Evolutionary conservation across 2,329 filamentous ascomycete species (phyloP), one percentile per base, ranked within the genome.

Genomic region (Epichloe scottii): DNA sequence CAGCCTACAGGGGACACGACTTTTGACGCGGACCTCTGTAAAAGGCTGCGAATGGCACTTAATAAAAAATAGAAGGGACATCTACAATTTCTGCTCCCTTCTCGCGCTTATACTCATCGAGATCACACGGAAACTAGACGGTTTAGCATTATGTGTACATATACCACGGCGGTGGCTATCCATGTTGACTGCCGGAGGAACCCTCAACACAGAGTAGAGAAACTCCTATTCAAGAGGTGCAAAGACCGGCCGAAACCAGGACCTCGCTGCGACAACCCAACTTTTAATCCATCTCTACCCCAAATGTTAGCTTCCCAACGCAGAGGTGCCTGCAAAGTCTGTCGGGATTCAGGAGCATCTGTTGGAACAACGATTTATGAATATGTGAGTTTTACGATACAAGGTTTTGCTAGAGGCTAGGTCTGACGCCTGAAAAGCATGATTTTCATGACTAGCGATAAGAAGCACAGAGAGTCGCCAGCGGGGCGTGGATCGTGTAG

Each of bases 361-460:
- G 49, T 47, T n/a, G 49, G 38, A 21, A 51, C 43, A 2, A 47
- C 37, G 11, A 47, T 51, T 30, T 51, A 51, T 3, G 44, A 51
- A 21, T 21, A 51, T 41, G 43, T 51, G 39, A 41, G 39, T 39
- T 33, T 40, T 12, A 3, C 23, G 15, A 17, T 30, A 10, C 4
- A 3, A 30, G 6, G 12, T 40, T 40, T 4, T 19, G 1, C n/a
- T 10, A 2, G 8, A 37, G n/a, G 14, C 34, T 23, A 1, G 30
- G n/a, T 17, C n/a, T 23, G 33, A 49, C 23, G 0, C 10, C 17
- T 11, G 30, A 37, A 23, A n/a, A 49, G 47, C 40, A 49, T 37
- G 47, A 49, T 49, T n/a, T 49, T 1, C 21, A 41, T 23, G 21
- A 5, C n/a, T 39, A 17, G 15, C 15, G 2, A n/a, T n/a, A 7